Base-by-base conservation (phyloP, 1,139 yeast genomes). In the Yamadazyma jaroonii region DNA sequence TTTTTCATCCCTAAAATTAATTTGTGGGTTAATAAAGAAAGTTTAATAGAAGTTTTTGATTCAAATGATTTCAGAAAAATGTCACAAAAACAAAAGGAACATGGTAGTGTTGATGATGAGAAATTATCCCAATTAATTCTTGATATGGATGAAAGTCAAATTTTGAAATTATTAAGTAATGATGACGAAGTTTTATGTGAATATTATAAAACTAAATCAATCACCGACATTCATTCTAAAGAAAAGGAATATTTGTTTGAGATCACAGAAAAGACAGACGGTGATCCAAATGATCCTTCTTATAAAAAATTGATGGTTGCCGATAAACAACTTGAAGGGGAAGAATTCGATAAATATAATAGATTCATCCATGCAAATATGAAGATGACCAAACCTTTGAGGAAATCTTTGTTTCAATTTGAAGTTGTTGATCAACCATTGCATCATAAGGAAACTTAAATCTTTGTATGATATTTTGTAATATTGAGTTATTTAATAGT, bases 131-230 rank as follows among this genome's bases (percentile, higher is more conserved):
- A 36, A 9, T 45, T 53, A 27, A 57, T 60, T 4, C 37, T 53
- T 31, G 41, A 44, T 22, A 55, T 61, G 44, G 43, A 40, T 22
- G 59, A 57, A 31, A 46, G 50, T 26, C 51, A 50, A 13, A 36
- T 47, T 6, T 31, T 55, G 3, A 30, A 47, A 29, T 46, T 64
- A 22, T 42, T 64, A 10, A 47, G 52, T 8, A 49, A 47, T 12
- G 59, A 64, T 38, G 55, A 56, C 28, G 63, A 58, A 22, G 44
- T 64, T 4, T 48, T 65, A 21, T 40, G 61, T 35, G 69, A 64
- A 46, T 65, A 62, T 39, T 56, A 61, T 41, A 48, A 56, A 25
- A 58, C 70, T 2, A 58, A 54, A 34, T 53, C 59, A 9, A 47
- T 53, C 6, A 62, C 70, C 5, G 54, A 49, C 11, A 40, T 54